A percentile compares a stretch with the other conserved stretches of the same genome.
Conservation (phyloP, 73 alveolate species). For the Stentor coeruleus region DNA sequence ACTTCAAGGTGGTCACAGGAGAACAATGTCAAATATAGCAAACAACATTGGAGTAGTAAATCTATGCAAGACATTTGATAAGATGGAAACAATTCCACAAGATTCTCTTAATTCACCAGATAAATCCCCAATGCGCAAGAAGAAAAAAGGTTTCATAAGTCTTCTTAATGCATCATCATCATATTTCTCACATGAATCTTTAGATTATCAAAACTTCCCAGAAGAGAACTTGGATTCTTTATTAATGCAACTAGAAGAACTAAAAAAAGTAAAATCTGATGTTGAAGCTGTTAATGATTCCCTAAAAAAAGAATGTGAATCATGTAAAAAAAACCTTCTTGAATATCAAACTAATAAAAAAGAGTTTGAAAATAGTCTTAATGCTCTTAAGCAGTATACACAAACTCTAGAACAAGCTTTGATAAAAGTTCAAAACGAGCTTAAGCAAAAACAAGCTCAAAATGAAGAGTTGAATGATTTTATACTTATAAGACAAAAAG, state of each 20-base stretch:
- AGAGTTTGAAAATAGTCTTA: not conserved
- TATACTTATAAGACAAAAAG: too few relatives aligned
- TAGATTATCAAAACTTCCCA: not conserved
- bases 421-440: not conserved
- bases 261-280: not conserved
- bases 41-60: too few relatives aligned
- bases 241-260: not conserved
- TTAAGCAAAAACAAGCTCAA: not conserved
- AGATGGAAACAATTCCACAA: not conserved
- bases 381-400: not conserved
- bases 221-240: not conserved
- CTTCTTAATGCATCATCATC: not conserved
- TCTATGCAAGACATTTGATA: too few relatives aligned
- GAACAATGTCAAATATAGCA: too few relatives aligned
- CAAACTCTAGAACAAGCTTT: not conserved
- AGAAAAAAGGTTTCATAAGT: not conserved
- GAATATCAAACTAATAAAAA: too few relatives aligned
- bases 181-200: not conserved
- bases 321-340: too few relatives aligned
- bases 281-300: not conserved
- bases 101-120: not conserved
- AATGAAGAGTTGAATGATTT: too few relatives aligned
- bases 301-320: not conserved
- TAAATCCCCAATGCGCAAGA: not conserved
- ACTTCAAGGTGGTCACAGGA: too few relatives aligned